A percentile compares a stretch with the other conserved stretches of the same genome.
phyloP scores from a whole-genome alignment of 139 green algal species.

The Limnomonas spitsbergensis region DNA sequence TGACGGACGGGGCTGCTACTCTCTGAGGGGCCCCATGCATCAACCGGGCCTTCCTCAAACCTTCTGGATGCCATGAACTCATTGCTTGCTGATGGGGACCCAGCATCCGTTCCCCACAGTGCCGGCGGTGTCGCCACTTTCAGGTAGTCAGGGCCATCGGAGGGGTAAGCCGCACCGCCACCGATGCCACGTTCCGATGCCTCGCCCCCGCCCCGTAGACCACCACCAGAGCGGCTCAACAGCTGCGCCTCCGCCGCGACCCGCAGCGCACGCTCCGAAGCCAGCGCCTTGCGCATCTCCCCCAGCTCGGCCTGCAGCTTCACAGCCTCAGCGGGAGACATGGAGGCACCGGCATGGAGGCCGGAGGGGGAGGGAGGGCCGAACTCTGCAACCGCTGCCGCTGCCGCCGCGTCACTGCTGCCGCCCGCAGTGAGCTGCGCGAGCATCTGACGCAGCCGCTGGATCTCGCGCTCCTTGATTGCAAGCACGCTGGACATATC shows the following conservation, averaged over 20 bases:
- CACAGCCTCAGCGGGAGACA: background rate
- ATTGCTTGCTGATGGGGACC: no score
- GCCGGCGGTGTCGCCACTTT: no score
- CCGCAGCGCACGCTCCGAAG: background rate
- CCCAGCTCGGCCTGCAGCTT: conserved; percentile 19
- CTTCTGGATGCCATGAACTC: no score
- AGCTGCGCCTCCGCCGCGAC: background rate
- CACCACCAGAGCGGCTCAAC: background rate
- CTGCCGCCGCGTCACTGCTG: background rate
- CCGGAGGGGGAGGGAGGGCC: background rate
- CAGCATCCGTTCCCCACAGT: no score
- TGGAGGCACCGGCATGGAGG: background rate
- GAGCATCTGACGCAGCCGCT: conserved; percentile 41
- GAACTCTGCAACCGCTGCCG: conserved; percentile 4
- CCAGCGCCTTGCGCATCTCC: background rate
- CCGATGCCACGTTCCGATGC: background rate
- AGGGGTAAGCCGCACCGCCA: no score
- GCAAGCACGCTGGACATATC: conserved; percentile 45
- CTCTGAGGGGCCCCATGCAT: no score
- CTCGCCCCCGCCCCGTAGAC: background rate
- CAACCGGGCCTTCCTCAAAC: no score
- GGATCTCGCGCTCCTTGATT: conserved; percentile 50
- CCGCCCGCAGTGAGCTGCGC: conserved; percentile 1
- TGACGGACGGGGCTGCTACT: no score
- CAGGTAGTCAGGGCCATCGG: no score